Conservation (phyloP, 306 rosid species). For the Carpinus fangiana region DNA sequence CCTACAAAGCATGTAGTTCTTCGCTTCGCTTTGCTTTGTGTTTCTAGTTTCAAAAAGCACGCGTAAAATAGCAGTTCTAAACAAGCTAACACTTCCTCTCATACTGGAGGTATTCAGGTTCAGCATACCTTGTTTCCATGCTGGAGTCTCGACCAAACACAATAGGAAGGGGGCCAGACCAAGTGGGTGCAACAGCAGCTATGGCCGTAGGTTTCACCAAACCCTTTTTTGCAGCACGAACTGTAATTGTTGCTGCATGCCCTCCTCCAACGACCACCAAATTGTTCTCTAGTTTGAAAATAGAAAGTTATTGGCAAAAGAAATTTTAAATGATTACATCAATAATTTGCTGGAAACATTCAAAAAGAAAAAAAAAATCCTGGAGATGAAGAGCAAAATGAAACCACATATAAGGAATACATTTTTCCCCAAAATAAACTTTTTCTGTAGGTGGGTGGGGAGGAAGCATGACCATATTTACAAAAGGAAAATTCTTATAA, state of each 20-base stretch:
- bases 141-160: slow-evolving; percentile 92
- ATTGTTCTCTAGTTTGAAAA: slow-evolving; percentile 55
- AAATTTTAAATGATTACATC: neutral
- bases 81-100: neutral
- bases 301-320: slow-evolving; percentile 24
- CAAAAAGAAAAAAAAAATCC: neutral
- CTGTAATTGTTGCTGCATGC: slow-evolving; percentile 72
- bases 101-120: slow-evolving; percentile 13
- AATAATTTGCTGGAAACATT: neutral
- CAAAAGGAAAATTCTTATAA: neutral
- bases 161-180: slow-evolving; percentile 98
- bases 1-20: slow-evolving; percentile 1
- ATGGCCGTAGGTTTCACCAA: slow-evolving; percentile 76
- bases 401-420: neutral
- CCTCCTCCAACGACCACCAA: slow-evolving; percentile 90
- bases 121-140: slow-evolving; percentile 82
- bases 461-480: slow-evolving; percentile 4
- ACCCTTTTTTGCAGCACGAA: slow-evolving; percentile 82
- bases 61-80: neutral
- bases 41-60: slow-evolving; percentile 9
- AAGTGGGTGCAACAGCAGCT: slow-evolving; percentile 92
- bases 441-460: neutral
- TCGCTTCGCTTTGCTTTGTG: neutral
- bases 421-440: neutral
- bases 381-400: neutral